Evolutionary conservation across 495 filamentous ascomycete species (phyloP).

Genomic region (Talaromyces wortmannii): DNA sequence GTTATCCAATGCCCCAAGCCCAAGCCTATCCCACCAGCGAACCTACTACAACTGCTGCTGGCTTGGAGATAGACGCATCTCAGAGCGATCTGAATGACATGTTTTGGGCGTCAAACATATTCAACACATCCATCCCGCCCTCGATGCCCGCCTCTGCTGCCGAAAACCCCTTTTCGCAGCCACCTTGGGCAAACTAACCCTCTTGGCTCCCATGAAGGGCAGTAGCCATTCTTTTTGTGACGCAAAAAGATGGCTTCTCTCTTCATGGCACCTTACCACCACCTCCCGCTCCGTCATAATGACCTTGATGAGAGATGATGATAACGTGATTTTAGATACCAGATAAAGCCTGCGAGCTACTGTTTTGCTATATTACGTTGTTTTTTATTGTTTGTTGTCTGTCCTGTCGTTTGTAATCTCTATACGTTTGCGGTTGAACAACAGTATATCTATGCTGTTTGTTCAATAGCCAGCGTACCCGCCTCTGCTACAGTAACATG

Average conservation of each 20-base stretch:
- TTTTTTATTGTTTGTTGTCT: not conserved
- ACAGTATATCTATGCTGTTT: not conserved
- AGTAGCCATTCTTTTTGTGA: no score
- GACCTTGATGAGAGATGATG: conserved; percentile 51
- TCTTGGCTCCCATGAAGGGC: conserved; percentile 4
- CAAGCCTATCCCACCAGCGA: conserved; percentile 16
- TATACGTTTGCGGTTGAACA: not conserved
- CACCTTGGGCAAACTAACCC: conserved; percentile 30
- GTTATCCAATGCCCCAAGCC: conserved; percentile 25
- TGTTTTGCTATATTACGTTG: not conserved
- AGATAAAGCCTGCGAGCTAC: conserved; percentile 1
- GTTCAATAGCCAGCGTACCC: not conserved
- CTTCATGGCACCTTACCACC: conserved; percentile 33
- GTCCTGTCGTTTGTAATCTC: not conserved
- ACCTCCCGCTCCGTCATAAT: conserved; percentile 42
- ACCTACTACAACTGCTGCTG: conserved; percentile 8
- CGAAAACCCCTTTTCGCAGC: conserved; percentile 26
- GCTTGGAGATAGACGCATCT: not conserved
- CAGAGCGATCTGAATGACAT: conserved; percentile 13
- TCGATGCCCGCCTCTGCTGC: conserved; percentile 11
- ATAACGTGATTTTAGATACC: conserved; percentile 18
- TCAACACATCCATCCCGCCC: conserved; percentile 20
- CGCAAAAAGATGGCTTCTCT: not conserved
- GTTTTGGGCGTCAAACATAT: conserved; percentile 30
- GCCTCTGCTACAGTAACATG: conserved; percentile 8